Conservation (phyloP, 495 filamentous ascomycete genomes). For the Coniosporium apollinis region DNA sequence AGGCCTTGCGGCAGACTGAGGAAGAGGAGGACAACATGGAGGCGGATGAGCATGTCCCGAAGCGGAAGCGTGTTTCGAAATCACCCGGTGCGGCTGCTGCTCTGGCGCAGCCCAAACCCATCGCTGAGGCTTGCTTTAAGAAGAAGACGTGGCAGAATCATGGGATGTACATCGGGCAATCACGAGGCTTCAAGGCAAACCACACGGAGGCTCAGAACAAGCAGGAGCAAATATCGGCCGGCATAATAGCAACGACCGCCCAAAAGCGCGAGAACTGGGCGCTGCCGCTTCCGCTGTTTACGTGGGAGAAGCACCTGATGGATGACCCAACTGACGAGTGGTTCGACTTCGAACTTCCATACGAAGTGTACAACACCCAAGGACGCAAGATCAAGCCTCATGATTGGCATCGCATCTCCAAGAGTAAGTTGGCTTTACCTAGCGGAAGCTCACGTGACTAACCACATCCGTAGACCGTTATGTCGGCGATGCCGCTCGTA, state of each 20-base stretch:
- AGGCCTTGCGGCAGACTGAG: slow-evolving; percentile 14
- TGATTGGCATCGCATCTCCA: slow-evolving; percentile 77
- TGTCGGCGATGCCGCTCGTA: slow-evolving; percentile 67
- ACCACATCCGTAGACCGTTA: slow-evolving; percentile 51
- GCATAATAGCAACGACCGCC: slow-evolving; percentile 19
- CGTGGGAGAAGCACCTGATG: slow-evolving; percentile 24
- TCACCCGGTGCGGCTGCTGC: slow-evolving; percentile 3
- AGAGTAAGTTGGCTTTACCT: slow-evolving; percentile 41
- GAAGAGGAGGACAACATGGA: slow-evolving; percentile 16
- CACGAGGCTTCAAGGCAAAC: slow-evolving; percentile 42
- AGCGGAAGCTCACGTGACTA: not conserved
- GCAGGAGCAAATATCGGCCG: slow-evolving; percentile 34
- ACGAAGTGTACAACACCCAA: slow-evolving; percentile 72
- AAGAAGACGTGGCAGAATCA: slow-evolving; percentile 48
- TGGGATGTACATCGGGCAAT: slow-evolving; percentile 82
- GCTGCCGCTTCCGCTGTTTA: slow-evolving; percentile 54
- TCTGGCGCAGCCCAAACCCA: not conserved
- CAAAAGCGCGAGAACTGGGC: slow-evolving; percentile 25
- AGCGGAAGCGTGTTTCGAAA: slow-evolving; percentile 8
- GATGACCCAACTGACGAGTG: slow-evolving; percentile 39
- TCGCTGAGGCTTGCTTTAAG: slow-evolving; percentile 5
- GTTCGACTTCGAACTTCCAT: slow-evolving; percentile 76
- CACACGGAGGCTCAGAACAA: slow-evolving; percentile 47
- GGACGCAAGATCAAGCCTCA: slow-evolving; percentile 74
- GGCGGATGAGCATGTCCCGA: slow-evolving; percentile 27